Evolutionary conservation across 805 yeast genomes (phyloP), one percentile per base, ranked within the genome.

Genomic region (Suhomyces prunicola): DNA sequence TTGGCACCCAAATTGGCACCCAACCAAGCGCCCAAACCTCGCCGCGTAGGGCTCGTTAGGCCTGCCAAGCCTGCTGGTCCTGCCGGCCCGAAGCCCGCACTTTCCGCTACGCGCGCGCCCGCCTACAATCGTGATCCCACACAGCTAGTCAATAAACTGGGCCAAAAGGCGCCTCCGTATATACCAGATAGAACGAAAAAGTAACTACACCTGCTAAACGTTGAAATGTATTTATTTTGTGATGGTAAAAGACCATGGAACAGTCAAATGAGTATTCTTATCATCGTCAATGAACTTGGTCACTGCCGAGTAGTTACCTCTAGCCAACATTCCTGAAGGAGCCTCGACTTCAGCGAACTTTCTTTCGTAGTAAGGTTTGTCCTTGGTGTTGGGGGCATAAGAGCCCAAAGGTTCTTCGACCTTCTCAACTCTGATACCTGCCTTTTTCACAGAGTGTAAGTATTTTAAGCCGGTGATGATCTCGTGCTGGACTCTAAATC

Each of bases 221-320:
- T 29, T 29, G n/a, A 29, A 29, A 29, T 10, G 33, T 29, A 42
- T 29, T 59, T 77, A 80, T 57, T 90, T 91, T 46, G 86, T 83
- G 54, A 91, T 89, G 61, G 87, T 86, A 62, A 91, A 90, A 56
- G 86, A 82, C 97, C 97, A 92, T 46, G 93, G 88, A 60, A 90
- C 76, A 35, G 82, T 77, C 67, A 89, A 77, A 68, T 90, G 96
- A 49, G 79, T 80, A 22, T 76, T 79, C 61, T 86, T 84, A 68
- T 92, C 97, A 69, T 91, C 97, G 63, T 92, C 97, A 45, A 88
- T 77, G 63, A 91, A 90, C 69, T 87, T 88, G 13, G 96, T 85
- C 35, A 81, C 77, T 6, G 96, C 96, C 44, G 85, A 81, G 73
- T 90, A 92, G 47, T 82, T 78, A 40, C 97, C 97, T 70, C 97